Evolutionary conservation across 805 yeast genomes (phyloP).

Genomic region (Candida oleophila): DNA sequence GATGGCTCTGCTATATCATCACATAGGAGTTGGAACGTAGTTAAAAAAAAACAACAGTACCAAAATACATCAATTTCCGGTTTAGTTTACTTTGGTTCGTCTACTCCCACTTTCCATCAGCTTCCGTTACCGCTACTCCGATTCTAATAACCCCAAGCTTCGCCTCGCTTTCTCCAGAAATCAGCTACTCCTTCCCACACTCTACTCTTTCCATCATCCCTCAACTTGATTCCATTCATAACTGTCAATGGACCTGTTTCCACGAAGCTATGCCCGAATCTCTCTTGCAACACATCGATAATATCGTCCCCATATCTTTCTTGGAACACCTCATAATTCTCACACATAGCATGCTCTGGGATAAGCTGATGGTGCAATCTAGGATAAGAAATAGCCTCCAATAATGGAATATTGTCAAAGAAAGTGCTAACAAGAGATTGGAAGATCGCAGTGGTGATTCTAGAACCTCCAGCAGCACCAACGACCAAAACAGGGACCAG

Average conservation of each 20-base stretch:
- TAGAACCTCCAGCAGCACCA: slow-evolving; percentile 94
- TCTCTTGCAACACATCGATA: slow-evolving; percentile 49
- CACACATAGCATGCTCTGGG: slow-evolving; percentile 68
- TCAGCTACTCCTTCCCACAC: slow-evolving; percentile 78
- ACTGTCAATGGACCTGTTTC: slow-evolving; percentile 39
- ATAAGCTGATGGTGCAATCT: slow-evolving; percentile 86
- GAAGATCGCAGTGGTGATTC: slow-evolving; percentile 79
- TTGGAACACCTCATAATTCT: slow-evolving; percentile 44
- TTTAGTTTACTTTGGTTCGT: no score
- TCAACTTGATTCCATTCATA: slow-evolving; percentile 49
- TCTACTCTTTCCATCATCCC: slow-evolving; percentile 42
- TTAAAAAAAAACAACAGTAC: no score
- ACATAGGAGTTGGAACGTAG: no score
- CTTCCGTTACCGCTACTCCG: no score
- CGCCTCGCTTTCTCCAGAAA: slow-evolving; percentile 85
- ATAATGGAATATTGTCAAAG: slow-evolving; percentile 54
- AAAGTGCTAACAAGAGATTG: slow-evolving; percentile 74
- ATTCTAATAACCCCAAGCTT: slow-evolving; percentile 64
- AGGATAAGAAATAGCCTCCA: slow-evolving; percentile 75
- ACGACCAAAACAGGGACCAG: slow-evolving; percentile 58
- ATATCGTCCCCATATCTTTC: slow-evolving; percentile 42
- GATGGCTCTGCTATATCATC: no score
- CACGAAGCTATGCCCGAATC: slow-evolving; percentile 27
- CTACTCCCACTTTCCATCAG: no score
- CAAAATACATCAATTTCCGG: no score